Conservation (phyloP, 805 yeast genomes). For the Saccharomyces mikatae region DNA sequence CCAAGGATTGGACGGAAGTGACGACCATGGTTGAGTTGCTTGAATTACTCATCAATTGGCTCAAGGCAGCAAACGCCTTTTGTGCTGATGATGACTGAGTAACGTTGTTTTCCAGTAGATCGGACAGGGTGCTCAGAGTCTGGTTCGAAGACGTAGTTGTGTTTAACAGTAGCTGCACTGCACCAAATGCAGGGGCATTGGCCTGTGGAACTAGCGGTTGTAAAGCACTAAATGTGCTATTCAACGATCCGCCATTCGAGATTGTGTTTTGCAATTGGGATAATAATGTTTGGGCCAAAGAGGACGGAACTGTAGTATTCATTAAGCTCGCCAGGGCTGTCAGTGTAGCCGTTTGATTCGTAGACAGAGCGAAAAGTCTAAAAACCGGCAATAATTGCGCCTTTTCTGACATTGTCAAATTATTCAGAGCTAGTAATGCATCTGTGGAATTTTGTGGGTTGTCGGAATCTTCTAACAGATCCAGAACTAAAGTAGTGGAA, state of each 20-base stretch:
- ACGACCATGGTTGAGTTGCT: slow-evolving; percentile 15
- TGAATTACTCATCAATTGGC: slow-evolving; percentile 12
- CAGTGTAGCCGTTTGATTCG: slow-evolving; percentile 18
- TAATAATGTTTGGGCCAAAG: slow-evolving; percentile 14
- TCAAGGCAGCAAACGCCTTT: slow-evolving; percentile 14
- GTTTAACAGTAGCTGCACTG: slow-evolving; percentile 13
- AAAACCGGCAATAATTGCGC: slow-evolving; percentile 23
- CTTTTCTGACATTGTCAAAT: slow-evolving; percentile 16
- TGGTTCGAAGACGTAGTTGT: slow-evolving; percentile 12
- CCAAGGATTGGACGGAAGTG: slow-evolving; percentile 14
- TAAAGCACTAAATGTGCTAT: slow-evolving; percentile 10
- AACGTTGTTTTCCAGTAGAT: slow-evolving; percentile 16
- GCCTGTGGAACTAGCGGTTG: slow-evolving; percentile 10
- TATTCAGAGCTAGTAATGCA: slow-evolving; percentile 18
- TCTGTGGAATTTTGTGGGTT: slow-evolving; percentile 21
- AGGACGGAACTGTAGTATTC: slow-evolving; percentile 15
- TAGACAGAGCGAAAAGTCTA: slow-evolving; percentile 14
- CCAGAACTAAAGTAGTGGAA: slow-evolving; percentile 10
- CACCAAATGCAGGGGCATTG: slow-evolving; percentile 11
- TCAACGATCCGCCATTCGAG: slow-evolving; percentile 5
- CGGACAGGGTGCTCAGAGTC: slow-evolving; percentile 12
- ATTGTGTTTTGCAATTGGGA: slow-evolving; percentile 8
- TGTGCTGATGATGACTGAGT: slow-evolving; percentile 19
- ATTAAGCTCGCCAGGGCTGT: slow-evolving; percentile 15
- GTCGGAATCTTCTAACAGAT: slow-evolving; percentile 17